Percentiles rank a stretch among this genome's conserved stretches.
phyloP scores from a whole-genome alignment of 163 green algal species.

The Scenedesmus sp. region DNA sequence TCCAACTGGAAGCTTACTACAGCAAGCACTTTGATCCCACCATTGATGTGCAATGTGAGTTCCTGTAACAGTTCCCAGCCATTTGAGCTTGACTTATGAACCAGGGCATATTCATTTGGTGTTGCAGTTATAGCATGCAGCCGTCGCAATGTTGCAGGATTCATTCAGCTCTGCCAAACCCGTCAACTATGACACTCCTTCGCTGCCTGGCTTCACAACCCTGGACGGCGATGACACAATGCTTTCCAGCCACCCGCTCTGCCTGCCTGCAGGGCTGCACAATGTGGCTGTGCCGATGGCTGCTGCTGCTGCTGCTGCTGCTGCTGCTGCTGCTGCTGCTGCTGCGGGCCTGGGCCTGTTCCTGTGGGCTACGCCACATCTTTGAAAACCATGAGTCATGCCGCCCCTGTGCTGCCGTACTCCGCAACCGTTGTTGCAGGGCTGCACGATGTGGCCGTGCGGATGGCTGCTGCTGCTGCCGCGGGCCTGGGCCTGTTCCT shows the following conservation, averaged over 20 bases:
- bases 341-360: neutral
- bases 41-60: conserved; percentile 14
- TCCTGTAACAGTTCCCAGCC: neutral
- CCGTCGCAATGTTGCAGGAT: neutral
- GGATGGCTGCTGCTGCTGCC: neutral
- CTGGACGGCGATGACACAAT: too few species aligned
- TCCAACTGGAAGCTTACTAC: neutral
- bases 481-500: conserved; percentile 1
- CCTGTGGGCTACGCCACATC: too few species aligned
- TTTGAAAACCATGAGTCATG: neutral
- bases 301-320: too few species aligned
- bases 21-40: neutral
- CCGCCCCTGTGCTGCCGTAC: neutral
- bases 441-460: neutral
- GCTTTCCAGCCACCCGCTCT: neutral
- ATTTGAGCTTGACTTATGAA: too few species aligned
- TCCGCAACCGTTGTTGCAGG: neutral
- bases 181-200: too few species aligned
- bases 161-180: too few species aligned
- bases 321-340: too few species aligned
- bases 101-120: too few species aligned
- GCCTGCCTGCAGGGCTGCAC: neutral
- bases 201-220: too few species aligned
- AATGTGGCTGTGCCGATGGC: too few species aligned
- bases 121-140: too few species aligned